phyloP scores from a whole-genome alignment of 1,284 basidiomycete genomes.

The Irpex sp. region DNA sequence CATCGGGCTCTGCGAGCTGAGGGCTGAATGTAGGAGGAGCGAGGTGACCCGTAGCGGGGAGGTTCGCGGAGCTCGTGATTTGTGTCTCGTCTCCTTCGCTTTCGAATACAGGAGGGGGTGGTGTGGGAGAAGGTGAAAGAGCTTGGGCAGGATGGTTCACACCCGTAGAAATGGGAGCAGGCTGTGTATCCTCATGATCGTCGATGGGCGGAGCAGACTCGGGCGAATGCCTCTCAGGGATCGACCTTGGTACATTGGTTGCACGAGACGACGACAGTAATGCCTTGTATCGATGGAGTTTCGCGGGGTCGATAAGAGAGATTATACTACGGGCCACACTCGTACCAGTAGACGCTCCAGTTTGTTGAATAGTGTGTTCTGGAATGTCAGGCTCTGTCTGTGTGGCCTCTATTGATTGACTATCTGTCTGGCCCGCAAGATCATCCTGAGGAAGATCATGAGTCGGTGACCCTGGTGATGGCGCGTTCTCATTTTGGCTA shows the following conservation, averaged over 20 bases:
- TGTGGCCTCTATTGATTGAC: not conserved
- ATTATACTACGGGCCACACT: slow-evolving; percentile 7
- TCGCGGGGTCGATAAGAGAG: slow-evolving; percentile 9
- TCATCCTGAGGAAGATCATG: not conserved
- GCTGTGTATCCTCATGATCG: not conserved
- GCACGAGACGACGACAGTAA: not conserved
- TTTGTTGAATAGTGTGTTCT: not conserved
- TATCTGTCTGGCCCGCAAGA: not conserved
- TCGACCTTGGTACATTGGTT: too few relatives aligned
- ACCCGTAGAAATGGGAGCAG: not conserved
- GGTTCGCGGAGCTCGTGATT: not conserved
- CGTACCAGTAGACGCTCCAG: slow-evolving; percentile 2
- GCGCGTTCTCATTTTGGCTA: too few relatives aligned
- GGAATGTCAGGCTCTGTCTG: not conserved
- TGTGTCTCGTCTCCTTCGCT: slow-evolving; percentile 10
- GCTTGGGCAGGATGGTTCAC: not conserved
- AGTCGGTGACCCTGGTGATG: not conserved
- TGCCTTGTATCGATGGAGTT: slow-evolving; percentile 9
- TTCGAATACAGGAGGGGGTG: not conserved
- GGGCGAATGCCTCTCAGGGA: not conserved
- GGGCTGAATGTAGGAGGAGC: not conserved
- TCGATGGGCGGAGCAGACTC: not conserved
- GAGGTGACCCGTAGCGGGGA: slow-evolving; percentile 1
- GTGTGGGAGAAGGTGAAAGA: not conserved
- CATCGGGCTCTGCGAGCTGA: not conserved